A percentile compares a stretch with the other conserved stretches of the same genome.
Evolutionary conservation across 2,329 filamentous ascomycete species (phyloP).

Genomic region (Coleophoma eucalyptorum): DNA sequence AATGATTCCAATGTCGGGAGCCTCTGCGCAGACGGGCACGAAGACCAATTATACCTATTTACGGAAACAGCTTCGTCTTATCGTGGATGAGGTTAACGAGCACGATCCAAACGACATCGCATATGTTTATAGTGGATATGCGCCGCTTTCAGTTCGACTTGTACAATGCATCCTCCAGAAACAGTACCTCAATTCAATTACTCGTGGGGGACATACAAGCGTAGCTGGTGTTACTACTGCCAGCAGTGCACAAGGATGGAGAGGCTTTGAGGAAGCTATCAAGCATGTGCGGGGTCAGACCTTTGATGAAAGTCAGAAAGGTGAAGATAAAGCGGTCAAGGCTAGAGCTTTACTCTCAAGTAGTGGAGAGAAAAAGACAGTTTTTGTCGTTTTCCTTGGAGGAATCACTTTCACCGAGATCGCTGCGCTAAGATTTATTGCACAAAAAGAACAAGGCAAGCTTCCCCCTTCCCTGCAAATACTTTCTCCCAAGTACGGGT

Average conservation of each 20-base stretch:
- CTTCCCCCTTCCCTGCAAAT: not conserved
- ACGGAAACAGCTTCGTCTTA: conserved; percentile 80
- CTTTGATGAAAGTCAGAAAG: conserved; percentile 89
- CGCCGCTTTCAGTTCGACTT: conserved; percentile 84
- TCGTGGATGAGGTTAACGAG: conserved; percentile 95
- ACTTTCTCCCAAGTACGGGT: conserved; percentile 6
- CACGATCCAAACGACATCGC: conserved; percentile 90
- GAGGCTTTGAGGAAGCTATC: conserved; percentile 87
- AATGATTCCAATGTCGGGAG: conserved; percentile 72
- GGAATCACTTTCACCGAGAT: conserved; percentile 96
- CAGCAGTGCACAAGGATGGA: conserved; percentile 74
- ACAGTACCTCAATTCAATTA: conserved; percentile 70
- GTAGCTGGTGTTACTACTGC: conserved; percentile 42
- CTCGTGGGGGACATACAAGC: conserved; percentile 54
- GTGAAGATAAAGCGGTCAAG: conserved; percentile 87
- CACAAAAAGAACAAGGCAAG: conserved; percentile 71
- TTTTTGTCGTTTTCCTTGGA: conserved; percentile 96
- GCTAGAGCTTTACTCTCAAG: conserved; percentile 80
- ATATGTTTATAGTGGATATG: conserved; percentile 98
- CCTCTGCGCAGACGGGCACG: conserved; percentile 49
- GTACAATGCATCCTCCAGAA: conserved; percentile 95
- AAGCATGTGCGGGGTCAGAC: conserved; percentile 85
- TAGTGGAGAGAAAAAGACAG: conserved; percentile 71
- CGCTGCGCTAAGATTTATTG: conserved; percentile 87
- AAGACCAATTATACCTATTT: conserved; percentile 91